Percentiles rank a stretch among this genome's conserved stretches.
Conservation (phyloP, 2,329 filamentous ascomycete genomes). For the Decorospora gaudefroyi region DNA sequence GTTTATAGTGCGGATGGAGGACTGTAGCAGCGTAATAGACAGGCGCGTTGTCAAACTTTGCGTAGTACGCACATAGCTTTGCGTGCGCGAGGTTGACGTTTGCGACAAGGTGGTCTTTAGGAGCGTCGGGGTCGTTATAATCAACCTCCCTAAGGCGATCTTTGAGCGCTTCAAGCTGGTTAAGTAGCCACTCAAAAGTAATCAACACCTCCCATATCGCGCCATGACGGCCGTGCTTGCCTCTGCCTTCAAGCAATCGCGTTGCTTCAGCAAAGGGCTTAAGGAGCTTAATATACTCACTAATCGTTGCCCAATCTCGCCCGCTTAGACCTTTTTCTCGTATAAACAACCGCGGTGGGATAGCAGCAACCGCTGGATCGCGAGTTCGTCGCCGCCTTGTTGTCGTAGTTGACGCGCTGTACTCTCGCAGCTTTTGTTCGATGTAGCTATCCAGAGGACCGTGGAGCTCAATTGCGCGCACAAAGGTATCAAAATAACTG, state of each 20-base stretch:
- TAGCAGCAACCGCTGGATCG: not conserved
- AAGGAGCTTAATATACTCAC: constrained; percentile 1
- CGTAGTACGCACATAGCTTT: too few species aligned
- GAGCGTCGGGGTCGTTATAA: constrained; percentile 1
- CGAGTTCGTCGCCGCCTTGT: not conserved
- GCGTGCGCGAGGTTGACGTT: constrained; percentile 3
- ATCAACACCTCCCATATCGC: constrained; percentile 4
- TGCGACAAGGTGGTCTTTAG: not conserved
- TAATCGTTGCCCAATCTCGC: constrained; percentile 5
- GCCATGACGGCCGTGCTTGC: not conserved
- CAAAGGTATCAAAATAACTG: not conserved
- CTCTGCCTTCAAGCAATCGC: not conserved
- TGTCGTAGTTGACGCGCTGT: not conserved
- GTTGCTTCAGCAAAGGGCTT: constrained; percentile 1
- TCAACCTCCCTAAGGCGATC: constrained; percentile 1
- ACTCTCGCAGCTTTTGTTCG: not conserved
- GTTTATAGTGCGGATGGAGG: too few species aligned
- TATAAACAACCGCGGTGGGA: not conserved
- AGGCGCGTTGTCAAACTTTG: too few species aligned
- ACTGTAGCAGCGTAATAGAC: too few species aligned
- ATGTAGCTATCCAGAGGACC: not conserved
- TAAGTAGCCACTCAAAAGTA: constrained; percentile 6
- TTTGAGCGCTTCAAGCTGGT: constrained; percentile 1
- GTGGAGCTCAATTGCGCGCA: not conserved
- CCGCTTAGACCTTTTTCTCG: not conserved